Conservation (phyloP, 2,329 filamentous ascomycete species). For the Tolypocladium tundrense region DNA sequence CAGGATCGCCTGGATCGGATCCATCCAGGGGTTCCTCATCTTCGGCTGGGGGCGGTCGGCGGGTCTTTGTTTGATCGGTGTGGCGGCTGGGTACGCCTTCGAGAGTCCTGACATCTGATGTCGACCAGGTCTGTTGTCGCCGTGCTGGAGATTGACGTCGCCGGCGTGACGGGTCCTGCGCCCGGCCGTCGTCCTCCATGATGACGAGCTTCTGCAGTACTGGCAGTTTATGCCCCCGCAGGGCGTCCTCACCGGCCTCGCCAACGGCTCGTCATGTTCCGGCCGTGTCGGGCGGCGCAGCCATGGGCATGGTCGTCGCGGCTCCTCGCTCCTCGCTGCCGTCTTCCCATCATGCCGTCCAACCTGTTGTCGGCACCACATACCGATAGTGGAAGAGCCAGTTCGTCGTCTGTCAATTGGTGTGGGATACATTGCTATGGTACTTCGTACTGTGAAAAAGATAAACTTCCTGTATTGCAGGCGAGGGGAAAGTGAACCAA, state of each 20-base stretch:
- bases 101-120: no score
- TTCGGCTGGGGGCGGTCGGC: constrained; percentile 22
- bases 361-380: not conserved
- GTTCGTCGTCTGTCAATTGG: not conserved
- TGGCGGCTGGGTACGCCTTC: constrained; percentile 20
- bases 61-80: constrained; percentile 32
- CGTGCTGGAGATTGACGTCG: no score
- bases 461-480: constrained; percentile 9
- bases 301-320: constrained; percentile 33
- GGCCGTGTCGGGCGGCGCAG: constrained; percentile 17
- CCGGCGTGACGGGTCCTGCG: constrained; percentile 16
- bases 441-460: not conserved
- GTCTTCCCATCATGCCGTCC: no score
- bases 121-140: no score
- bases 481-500: constrained; percentile 12
- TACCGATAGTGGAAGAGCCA: not conserved
- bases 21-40: constrained; percentile 22
- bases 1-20: constrained; percentile 33
- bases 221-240: constrained; percentile 44
- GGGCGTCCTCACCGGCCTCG: constrained; percentile 30
- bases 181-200: constrained; percentile 20
- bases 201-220: constrained; percentile 35
- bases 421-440: not conserved
- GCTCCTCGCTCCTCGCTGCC: constrained; percentile 27
- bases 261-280: constrained; percentile 21